These are phyloP conservation scores for Pterocarpus macrocarpus DNA, from an alignment of 306 rosid species.

Conservation along the genomic window DNA sequence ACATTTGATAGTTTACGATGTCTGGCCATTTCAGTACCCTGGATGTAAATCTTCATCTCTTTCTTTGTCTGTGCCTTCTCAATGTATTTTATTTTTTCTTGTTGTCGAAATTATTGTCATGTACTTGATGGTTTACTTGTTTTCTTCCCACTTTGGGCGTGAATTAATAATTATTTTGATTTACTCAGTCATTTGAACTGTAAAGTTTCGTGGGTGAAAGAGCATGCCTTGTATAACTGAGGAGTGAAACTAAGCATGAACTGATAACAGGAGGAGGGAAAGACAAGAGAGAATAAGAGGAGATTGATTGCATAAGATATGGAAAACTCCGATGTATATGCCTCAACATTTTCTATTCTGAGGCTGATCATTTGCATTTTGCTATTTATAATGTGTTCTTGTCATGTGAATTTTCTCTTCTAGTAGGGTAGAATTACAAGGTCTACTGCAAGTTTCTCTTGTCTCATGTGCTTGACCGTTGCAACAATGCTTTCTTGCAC, in stretches of 20 bases:
- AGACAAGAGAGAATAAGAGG: neutral
- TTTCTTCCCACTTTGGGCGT: neutral
- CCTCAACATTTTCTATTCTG: neutral
- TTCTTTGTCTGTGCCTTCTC: neutral
- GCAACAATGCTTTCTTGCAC: neutral
- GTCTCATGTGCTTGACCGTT: neutral
- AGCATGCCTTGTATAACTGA: neutral
- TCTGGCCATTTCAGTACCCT: conserved; percentile 18
- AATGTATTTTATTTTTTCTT: conserved; percentile 6
- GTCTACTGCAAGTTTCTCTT: neutral
- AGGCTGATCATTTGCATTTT: neutral
- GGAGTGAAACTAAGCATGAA: neutral
- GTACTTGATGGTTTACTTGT: neutral
- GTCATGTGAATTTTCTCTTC: neutral
- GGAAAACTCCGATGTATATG: too few species aligned
- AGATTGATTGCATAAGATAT: neutral
- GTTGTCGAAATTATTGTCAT: neutral
- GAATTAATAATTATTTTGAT: neutral
- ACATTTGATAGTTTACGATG: conserved; percentile 12
- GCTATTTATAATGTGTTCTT: neutral
- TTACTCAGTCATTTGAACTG: neutral
- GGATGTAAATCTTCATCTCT: neutral
- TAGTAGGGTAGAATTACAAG: too few species aligned
- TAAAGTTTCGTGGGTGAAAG: neutral
- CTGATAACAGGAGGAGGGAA: neutral